Conservation (phyloP, 1,139 yeast species). For the Candida smagusa region DNA sequence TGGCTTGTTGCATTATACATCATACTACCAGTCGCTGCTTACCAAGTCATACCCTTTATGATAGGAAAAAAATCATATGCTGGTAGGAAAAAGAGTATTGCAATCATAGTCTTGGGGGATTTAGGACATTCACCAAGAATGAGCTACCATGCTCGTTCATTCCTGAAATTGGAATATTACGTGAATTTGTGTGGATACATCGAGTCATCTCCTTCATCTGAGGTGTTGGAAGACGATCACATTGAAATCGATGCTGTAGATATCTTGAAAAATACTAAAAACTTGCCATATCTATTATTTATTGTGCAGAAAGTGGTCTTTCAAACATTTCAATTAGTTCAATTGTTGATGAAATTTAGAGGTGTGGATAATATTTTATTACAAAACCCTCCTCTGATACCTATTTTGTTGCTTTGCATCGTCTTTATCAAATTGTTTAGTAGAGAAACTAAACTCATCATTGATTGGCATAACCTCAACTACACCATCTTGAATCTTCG, state of each 20-base stretch:
- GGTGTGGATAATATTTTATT: constrained; percentile 71
- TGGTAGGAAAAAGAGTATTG: constrained; percentile 46
- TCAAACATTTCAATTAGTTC: constrained; percentile 50
- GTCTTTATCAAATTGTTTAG: constrained; percentile 52
- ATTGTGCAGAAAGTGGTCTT: constrained; percentile 55
- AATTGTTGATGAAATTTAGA: constrained; percentile 50
- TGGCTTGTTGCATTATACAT: constrained; percentile 34
- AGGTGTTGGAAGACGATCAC: constrained; percentile 47
- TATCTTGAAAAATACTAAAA: constrained; percentile 38
- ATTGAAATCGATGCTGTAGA: constrained; percentile 53
- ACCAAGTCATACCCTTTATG: constrained; percentile 32
- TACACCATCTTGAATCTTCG: constrained; percentile 76
- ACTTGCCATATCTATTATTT: constrained; percentile 56
- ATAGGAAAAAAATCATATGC: constrained; percentile 14
- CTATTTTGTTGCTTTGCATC: constrained; percentile 65
- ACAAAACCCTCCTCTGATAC: constrained; percentile 94
- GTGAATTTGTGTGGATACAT: constrained; percentile 87
- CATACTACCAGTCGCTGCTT: constrained; percentile 34
- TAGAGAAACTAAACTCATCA: constrained; percentile 59
- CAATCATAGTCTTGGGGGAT: constrained; percentile 87
- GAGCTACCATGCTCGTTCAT: constrained; percentile 84
- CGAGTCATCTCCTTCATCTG: constrained; percentile 54
- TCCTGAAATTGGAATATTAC: constrained; percentile 63
- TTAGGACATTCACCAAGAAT: constrained; percentile 95
- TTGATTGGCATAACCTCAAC: constrained; percentile 97